Percentiles rank a stretch among this genome's conserved stretches.
These are phyloP conservation scores for Fusarium subtropicale DNA, from an alignment of 2,329 filamentous ascomycete genomes.

Conservation along the genomic window DNA sequence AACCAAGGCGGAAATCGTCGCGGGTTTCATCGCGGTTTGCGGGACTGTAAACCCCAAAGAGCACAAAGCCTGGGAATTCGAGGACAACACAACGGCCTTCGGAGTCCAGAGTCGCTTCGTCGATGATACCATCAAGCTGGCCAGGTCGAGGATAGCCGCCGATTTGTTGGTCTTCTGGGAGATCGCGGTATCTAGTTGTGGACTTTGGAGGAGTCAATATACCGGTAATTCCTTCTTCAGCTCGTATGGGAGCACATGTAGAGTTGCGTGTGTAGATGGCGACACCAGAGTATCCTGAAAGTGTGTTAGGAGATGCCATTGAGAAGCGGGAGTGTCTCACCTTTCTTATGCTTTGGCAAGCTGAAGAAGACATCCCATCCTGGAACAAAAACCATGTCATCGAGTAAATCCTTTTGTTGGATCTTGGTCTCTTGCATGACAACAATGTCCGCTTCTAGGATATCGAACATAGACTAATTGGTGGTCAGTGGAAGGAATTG, in stretches of 20 bases:
- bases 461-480: slow-evolving; percentile 87
- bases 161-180: slow-evolving; percentile 79
- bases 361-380: slow-evolving; percentile 99
- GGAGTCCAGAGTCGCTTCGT: slow-evolving; percentile 81
- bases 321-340: slow-evolving; percentile 55
- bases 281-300: slow-evolving; percentile 89
- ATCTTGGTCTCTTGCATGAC: slow-evolving; percentile 98
- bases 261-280: slow-evolving; percentile 94
- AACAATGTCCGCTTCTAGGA: slow-evolving; percentile 90
- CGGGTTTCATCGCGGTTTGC: slow-evolving; percentile 87
- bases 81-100: slow-evolving; percentile 92
- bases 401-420: slow-evolving; percentile 87
- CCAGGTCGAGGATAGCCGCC: slow-evolving; percentile 83
- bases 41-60: slow-evolving; percentile 92
- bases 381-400: slow-evolving; percentile 95
- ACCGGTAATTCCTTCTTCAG: slow-evolving; percentile 94
- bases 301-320: not conserved
- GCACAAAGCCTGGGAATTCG: slow-evolving; percentile 94
- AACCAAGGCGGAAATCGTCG: slow-evolving; percentile 83
- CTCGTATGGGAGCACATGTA: slow-evolving; percentile 85
- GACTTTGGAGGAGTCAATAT: slow-evolving; percentile 80
- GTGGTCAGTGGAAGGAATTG: slow-evolving; percentile 1
- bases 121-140: slow-evolving; percentile 73
- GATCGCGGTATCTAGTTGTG: slow-evolving; percentile 76
- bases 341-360: slow-evolving; percentile 92